A percentile compares a stretch with the other conserved stretches of the same genome.
Conservation (phyloP, 208 protist species). For the Crithidia bombi region DNA sequence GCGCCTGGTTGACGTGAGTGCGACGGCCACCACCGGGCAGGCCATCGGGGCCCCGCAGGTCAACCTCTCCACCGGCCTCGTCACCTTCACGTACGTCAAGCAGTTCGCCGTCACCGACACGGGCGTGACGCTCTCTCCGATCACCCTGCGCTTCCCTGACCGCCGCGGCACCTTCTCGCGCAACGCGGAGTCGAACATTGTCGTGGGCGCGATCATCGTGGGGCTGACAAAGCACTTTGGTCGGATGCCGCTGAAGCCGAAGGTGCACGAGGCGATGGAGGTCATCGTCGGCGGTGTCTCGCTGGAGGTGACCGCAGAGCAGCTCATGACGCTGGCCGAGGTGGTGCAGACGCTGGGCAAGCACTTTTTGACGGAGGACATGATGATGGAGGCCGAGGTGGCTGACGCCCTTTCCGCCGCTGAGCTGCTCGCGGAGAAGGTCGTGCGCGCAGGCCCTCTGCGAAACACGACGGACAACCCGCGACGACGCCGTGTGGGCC, state of each 20-base stretch:
- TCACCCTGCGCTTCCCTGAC: slow-evolving; percentile 49
- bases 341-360: slow-evolving; percentile 41
- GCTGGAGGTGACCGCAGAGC: slow-evolving; percentile 59
- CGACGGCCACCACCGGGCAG: slow-evolving; percentile 34
- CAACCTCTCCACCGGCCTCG: slow-evolving; percentile 47
- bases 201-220: slow-evolving; percentile 57
- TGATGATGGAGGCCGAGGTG: slow-evolving; percentile 54
- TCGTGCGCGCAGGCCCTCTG: slow-evolving; percentile 26
- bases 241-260: slow-evolving; percentile 65
- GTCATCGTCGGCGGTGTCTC: slow-evolving; percentile 54
- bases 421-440: slow-evolving; percentile 64
- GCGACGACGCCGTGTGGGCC: slow-evolving; percentile 11
- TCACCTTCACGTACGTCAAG: slow-evolving; percentile 74
- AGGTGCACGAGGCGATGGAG: slow-evolving; percentile 75
- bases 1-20: slow-evolving; percentile 57
- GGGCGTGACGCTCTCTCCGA: slow-evolving; percentile 56
- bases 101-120: slow-evolving; percentile 70
- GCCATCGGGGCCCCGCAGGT: slow-evolving; percentile 31
- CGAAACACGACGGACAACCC: slow-evolving; percentile 17
- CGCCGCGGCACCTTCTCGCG: slow-evolving; percentile 19
- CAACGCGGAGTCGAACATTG: slow-evolving; percentile 41
- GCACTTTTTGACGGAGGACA: slow-evolving; percentile 68
- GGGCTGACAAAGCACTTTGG: slow-evolving; percentile 77
- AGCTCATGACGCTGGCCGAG: slow-evolving; percentile 56
- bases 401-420: slow-evolving; percentile 58